phyloP scores from a whole-genome alignment of 2,329 filamentous ascomycete genomes.

The Diaporthe capsici region DNA sequence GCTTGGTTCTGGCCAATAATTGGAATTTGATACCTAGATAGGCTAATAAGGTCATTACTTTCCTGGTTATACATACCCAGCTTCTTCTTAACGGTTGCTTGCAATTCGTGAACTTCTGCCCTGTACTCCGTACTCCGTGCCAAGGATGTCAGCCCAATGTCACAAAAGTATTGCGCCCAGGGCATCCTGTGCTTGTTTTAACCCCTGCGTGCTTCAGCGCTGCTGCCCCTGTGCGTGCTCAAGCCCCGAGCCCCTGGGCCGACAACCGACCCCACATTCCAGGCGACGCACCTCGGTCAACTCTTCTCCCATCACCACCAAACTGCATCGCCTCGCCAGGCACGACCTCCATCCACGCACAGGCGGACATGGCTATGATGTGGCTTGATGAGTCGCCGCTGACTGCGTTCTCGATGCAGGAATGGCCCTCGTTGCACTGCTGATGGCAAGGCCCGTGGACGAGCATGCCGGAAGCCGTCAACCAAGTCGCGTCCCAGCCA shows the following conservation, averaged over 20 bases:
- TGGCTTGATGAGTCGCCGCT: neutral
- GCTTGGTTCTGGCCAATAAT: neutral
- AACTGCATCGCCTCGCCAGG: neutral
- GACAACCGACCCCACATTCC: neutral
- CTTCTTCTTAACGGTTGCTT: no score
- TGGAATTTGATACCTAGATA: neutral
- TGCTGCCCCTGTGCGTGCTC: neutral
- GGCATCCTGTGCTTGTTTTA: neutral
- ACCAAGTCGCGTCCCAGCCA: neutral
- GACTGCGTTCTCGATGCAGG: neutral
- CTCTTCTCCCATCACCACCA: neutral
- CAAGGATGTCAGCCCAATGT: neutral
- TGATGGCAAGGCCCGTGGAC: neutral
- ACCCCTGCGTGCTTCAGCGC: slow-evolving; percentile 11
- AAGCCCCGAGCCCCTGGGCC: neutral
- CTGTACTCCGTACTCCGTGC: neutral
- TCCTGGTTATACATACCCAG: neutral
- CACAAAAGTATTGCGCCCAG: neutral
- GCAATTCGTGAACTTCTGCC: neutral
- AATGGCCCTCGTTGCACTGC: neutral
- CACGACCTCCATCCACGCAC: neutral
- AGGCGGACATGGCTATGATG: neutral
- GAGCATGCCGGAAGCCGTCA: neutral
- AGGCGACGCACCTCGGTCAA: neutral
- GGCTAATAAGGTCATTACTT: neutral